phyloP scores from a whole-genome alignment of 768 basidiomycete genomes.

The Rhizopogon vesiculosus region DNA sequence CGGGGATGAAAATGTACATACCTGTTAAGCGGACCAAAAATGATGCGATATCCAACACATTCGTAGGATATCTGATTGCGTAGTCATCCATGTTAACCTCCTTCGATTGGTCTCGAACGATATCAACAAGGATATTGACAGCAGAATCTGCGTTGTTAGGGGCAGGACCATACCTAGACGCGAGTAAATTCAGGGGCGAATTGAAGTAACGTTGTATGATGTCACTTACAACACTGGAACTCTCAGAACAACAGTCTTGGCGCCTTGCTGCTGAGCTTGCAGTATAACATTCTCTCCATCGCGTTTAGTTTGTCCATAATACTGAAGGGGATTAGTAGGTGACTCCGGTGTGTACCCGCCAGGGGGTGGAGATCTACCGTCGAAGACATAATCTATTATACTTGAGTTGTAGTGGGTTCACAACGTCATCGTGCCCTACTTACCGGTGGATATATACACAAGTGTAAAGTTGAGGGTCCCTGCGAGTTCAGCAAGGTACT shows the following conservation, averaged over 20 bases:
- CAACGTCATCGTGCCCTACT: background rate
- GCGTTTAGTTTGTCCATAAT: slow-evolving; percentile 83
- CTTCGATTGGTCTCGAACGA: slow-evolving; percentile 85
- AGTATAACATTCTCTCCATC: slow-evolving; percentile 83
- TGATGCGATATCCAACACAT: slow-evolving; percentile 79
- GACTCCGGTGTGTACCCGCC: slow-evolving; percentile 62
- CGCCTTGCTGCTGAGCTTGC: slow-evolving; percentile 38
- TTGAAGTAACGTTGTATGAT: background rate
- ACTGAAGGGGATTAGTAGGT: slow-evolving; percentile 76
- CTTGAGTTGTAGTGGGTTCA: slow-evolving; percentile 4
- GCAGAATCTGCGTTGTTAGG: slow-evolving; percentile 85
- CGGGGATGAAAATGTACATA: slow-evolving; percentile 26
- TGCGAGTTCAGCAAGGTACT: slow-evolving; percentile 59
- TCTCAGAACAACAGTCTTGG: slow-evolving; percentile 66
- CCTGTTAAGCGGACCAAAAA: slow-evolving; percentile 77
- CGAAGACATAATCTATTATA: slow-evolving; percentile 86
- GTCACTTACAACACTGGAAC: slow-evolving; percentile 80
- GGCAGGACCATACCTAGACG: slow-evolving; percentile 76
- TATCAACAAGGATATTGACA: slow-evolving; percentile 82
- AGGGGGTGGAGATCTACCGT: slow-evolving; percentile 79
- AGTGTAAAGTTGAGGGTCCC: slow-evolving; percentile 59
- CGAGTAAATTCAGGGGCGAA: slow-evolving; percentile 2
- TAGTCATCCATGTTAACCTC: slow-evolving; percentile 95
- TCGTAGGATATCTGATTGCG: slow-evolving; percentile 90
- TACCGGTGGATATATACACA: slow-evolving; percentile 90